Evolutionary conservation across 306 rosid species (phyloP).

Genomic region (Prunus fruticosa): DNA sequence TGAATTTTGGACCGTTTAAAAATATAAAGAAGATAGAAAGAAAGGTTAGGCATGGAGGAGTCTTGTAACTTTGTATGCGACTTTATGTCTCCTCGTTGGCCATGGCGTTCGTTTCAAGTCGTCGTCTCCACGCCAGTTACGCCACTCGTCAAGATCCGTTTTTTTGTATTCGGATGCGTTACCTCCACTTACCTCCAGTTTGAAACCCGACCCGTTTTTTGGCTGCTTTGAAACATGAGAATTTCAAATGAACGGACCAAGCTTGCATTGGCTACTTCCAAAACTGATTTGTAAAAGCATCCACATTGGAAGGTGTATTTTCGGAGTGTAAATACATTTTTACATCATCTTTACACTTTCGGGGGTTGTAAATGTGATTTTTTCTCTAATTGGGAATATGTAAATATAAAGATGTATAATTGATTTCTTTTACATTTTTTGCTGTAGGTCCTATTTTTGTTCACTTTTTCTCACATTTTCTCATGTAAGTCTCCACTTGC

Average conservation of each 20-base stretch:
- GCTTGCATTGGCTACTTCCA: too few species aligned
- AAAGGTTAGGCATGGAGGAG: neutral
- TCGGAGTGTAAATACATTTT: too few species aligned
- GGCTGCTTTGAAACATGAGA: neutral
- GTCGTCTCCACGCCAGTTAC: constrained; percentile 42
- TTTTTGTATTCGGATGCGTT: neutral
- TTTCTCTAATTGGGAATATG: too few species aligned
- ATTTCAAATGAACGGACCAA: neutral
- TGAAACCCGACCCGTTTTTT: constrained; percentile 2
- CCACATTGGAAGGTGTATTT: too few species aligned
- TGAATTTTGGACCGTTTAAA: constrained; percentile 5
- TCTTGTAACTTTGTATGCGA: constrained; percentile 3
- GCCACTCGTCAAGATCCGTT: constrained; percentile 20
- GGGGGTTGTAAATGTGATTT: too few species aligned
- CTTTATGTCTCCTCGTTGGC: neutral
- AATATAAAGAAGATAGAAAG: neutral
- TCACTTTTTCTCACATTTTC: too few species aligned
- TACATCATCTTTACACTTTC: too few species aligned
- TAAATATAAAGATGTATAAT: too few species aligned
- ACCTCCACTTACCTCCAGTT: neutral
- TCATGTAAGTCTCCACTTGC: too few species aligned
- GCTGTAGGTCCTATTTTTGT: too few species aligned
- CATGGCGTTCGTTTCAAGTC: neutral
- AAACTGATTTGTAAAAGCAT: too few species aligned
- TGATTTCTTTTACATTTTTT: too few species aligned